Conservation (phyloP, 2,329 filamentous ascomycete species). For the Ophiostoma pallidulum region DNA sequence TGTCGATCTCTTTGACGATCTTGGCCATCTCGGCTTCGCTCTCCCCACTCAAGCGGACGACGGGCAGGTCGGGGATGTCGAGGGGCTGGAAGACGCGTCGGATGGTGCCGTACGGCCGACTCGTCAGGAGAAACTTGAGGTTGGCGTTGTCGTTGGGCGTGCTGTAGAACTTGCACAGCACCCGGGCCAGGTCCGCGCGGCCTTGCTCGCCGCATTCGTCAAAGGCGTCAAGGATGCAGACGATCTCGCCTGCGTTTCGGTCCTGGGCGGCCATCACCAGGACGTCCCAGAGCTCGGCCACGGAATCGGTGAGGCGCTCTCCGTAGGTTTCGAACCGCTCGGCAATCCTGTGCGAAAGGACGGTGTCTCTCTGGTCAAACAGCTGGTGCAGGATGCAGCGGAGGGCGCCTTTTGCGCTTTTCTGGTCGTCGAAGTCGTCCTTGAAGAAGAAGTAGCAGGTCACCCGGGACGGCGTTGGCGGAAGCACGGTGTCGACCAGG, state of each 20-base stretch:
- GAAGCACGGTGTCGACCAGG: not conserved
- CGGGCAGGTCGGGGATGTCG: slow-evolving; percentile 16
- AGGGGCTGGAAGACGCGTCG: slow-evolving; percentile 17
- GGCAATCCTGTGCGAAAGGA: not conserved
- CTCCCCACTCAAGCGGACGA: slow-evolving; percentile 25
- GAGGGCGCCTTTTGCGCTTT: not conserved
- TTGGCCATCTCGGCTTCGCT: slow-evolving; percentile 15
- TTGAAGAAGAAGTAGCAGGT: slow-evolving; percentile 14
- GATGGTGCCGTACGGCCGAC: slow-evolving; percentile 27
- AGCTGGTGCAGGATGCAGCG: slow-evolving; percentile 10
- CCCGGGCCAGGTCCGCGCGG: not conserved
- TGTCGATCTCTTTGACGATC: slow-evolving; percentile 6
- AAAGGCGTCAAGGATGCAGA: slow-evolving; percentile 29
- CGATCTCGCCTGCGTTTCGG: not conserved
- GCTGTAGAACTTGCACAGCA: slow-evolving; percentile 10
- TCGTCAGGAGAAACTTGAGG: slow-evolving; percentile 23
- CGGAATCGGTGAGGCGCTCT: not conserved
- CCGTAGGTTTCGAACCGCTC: not conserved
- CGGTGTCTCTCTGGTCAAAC: not conserved
- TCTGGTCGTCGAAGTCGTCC: slow-evolving; percentile 9
- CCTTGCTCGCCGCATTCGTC: slow-evolving; percentile 21
- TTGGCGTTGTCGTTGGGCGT: slow-evolving; percentile 5
- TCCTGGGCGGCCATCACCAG: not conserved
- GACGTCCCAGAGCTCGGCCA: not conserved
- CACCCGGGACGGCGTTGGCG: not conserved